Evolutionary conservation across 2,329 filamentous ascomycete genomes (phyloP).

Genomic region (Mariannaea sp.): DNA sequence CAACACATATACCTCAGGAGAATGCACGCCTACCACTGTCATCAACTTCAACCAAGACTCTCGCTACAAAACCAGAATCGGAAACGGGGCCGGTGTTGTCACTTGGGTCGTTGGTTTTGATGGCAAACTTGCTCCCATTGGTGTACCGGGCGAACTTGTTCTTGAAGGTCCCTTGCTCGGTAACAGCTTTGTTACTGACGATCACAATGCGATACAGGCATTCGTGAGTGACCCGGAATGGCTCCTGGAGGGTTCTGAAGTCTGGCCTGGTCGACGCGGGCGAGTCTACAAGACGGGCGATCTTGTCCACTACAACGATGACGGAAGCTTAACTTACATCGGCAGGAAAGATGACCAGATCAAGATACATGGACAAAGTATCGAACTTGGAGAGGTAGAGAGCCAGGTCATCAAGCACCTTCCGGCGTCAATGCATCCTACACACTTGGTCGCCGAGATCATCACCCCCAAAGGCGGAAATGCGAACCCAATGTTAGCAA

Average conservation of each 20-base stretch:
- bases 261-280: constrained; percentile 16
- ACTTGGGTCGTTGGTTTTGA: constrained; percentile 26
- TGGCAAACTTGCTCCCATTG: constrained; percentile 29
- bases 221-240: background rate
- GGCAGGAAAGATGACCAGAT: constrained; percentile 36
- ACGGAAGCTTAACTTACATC: constrained; percentile 25
- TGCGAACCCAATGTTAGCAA: background rate
- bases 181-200: constrained; percentile 51
- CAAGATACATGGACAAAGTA: constrained; percentile 37
- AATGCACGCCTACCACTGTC: constrained; percentile 4
- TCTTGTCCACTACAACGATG: constrained; percentile 25
- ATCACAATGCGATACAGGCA: constrained; percentile 33
- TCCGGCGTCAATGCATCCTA: background rate
- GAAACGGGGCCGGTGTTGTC: constrained; percentile 8
- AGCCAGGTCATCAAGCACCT: background rate
- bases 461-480: background rate
- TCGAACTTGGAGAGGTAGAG: constrained; percentile 38
- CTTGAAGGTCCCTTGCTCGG: constrained; percentile 47
- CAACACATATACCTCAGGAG: constrained; percentile 19
- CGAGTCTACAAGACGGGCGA: constrained; percentile 15
- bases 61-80: background rate
- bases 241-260: background rate
- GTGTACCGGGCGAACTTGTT: constrained; percentile 39
- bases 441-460: background rate
- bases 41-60: constrained; percentile 8